Evolutionary conservation across 2,329 filamentous ascomycete species (phyloP), one percentile per base, ranked within the genome.

Genomic region (Aspergillaceae sp.): DNA sequence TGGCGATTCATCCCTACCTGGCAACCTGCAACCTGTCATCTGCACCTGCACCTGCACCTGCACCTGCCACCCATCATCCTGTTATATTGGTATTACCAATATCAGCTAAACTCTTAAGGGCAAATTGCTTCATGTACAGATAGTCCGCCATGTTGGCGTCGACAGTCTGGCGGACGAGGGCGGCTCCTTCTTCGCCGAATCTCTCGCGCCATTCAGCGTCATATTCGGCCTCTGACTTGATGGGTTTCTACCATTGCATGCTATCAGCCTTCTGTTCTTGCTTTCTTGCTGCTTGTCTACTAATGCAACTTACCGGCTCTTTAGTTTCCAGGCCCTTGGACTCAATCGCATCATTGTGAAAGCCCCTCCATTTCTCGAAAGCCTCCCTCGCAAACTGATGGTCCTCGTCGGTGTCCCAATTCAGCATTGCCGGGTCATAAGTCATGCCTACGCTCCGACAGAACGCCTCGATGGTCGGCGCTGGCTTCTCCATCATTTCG

Each of bases 331-430:
- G 72, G 51, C 82, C 82, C 34, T 77, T 84, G 62, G 87, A 94
- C 55, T 86, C 75, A 57, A 97, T 87, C 9, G 89, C 92, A 73
- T 97, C 92, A 56, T 97, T 86, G 66, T 97, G 92, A 72, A 94
- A 97, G 7, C 92, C 92, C 56, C 83, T 86, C 92, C 92, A 97
- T 73, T 98, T 97, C 70, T 90, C 88, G 70, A 97, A 97, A 11
- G 82, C 83, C 52, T 80, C 76, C 54, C 77, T 75, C 3, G 90
- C 91, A 51, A 78, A 73, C 43, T 70, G 57, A 56, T 88, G 82
- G 57, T 84, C 83, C 53, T 86, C 83, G 44, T 84, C 81, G 29
- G 83, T 81, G 51, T 86, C 79, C 92, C 92, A 97, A 48, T 78
- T 75, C 51, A 98, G 74, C 90, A 97, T 95, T 9, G 79, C 73